Evolutionary conservation across 768 basidiomycete species (phyloP).

Genomic region (Phaeolepiota aurea): DNA sequence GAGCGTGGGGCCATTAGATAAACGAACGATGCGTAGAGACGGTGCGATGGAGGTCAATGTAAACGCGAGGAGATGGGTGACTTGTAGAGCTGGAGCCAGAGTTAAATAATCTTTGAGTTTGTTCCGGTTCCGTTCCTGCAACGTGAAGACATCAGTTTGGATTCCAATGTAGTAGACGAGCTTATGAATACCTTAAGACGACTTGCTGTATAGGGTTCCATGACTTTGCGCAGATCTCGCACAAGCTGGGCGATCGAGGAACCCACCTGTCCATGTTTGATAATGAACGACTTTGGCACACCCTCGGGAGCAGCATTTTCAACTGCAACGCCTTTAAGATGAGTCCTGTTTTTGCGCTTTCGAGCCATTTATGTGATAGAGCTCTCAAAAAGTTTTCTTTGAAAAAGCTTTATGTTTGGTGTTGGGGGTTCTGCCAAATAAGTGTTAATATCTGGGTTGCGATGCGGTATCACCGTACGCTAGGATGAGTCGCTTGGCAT

Average conservation of each 20-base stretch:
- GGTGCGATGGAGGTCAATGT: constrained; percentile 82
- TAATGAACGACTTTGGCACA: constrained; percentile 88
- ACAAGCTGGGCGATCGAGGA: constrained; percentile 82
- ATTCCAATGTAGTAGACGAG: not conserved
- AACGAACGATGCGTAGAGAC: constrained; percentile 76
- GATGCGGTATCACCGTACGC: constrained; percentile 3
- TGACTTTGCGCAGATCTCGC: constrained; percentile 86
- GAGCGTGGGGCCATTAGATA: constrained; percentile 88
- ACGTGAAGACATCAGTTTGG: constrained; percentile 7
- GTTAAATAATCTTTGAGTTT: constrained; percentile 91
- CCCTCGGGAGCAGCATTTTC: constrained; percentile 18
- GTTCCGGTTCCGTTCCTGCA: constrained; percentile 82
- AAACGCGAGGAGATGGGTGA: constrained; percentile 90
- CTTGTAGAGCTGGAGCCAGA: constrained; percentile 83
- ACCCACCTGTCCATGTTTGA: constrained; percentile 94
- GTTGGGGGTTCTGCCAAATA: constrained; percentile 13
- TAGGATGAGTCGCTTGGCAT: constrained; percentile 52
- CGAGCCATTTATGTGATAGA: constrained; percentile 45
- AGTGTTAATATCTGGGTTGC: no score
- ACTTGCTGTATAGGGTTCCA: constrained; percentile 97
- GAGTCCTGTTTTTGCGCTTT: constrained; percentile 73
- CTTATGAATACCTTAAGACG: constrained; percentile 59
- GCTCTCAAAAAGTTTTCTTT: not conserved
- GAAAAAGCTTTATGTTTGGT: constrained; percentile 12
- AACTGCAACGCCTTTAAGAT: constrained; percentile 53